Conservation (phyloP, 2,329 filamentous ascomycete genomes). For the Pseudonectria buxi region DNA sequence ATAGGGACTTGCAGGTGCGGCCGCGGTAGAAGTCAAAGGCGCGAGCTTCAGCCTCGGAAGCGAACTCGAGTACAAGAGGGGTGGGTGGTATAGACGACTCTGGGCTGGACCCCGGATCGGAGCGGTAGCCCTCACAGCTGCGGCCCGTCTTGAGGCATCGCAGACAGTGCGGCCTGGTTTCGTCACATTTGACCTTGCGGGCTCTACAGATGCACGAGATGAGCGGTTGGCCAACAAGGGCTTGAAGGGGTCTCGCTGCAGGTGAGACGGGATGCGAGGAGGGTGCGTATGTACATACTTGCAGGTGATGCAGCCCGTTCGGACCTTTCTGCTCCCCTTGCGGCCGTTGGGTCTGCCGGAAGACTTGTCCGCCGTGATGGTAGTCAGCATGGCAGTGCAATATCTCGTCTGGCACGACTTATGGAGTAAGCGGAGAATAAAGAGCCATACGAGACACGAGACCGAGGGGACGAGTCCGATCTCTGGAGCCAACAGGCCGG, state of each 20-base stretch:
- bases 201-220: slow-evolving; percentile 29
- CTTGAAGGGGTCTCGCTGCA: neutral
- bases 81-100: slow-evolving; percentile 10
- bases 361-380: slow-evolving; percentile 1
- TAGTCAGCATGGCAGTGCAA: too few relatives aligned
- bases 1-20: slow-evolving; percentile 33
- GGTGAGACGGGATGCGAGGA: neutral
- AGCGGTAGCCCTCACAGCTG: slow-evolving; percentile 48
- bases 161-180: slow-evolving; percentile 44
- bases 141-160: slow-evolving; percentile 49
- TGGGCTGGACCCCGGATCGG: slow-evolving; percentile 12
- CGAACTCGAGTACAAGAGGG: slow-evolving; percentile 13
- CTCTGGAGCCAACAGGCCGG: too few relatives aligned
- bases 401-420: too few relatives aligned
- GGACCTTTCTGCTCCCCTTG: slow-evolving; percentile 39
- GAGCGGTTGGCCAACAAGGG: neutral
- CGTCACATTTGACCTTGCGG: slow-evolving; percentile 52
- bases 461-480: too few relatives aligned
- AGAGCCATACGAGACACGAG: too few relatives aligned
- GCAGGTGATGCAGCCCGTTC: slow-evolving; percentile 48
- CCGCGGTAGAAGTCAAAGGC: slow-evolving; percentile 30
- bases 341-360: slow-evolving; percentile 21
- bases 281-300: slow-evolving; percentile 34
- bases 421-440: too few relatives aligned
- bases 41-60: slow-evolving; percentile 14